Evolutionary conservation across 1,284 basidiomycete genomes (phyloP).

Genomic region (Austroboletus novae-zelandiae): DNA sequence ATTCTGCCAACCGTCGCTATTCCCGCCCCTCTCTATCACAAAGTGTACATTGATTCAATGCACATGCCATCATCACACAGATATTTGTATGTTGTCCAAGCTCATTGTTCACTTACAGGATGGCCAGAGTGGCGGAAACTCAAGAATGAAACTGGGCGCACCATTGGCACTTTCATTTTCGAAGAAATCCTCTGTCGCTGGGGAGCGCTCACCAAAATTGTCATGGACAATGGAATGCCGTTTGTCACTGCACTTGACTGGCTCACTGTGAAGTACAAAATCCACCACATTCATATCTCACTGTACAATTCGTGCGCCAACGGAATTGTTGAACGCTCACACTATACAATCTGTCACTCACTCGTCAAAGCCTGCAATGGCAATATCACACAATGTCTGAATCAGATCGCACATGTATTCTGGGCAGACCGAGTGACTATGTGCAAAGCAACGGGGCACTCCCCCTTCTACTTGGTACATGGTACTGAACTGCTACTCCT

Average conservation of each 20-base stretch:
- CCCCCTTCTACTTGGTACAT: constrained; percentile 24
- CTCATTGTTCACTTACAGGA: background rate
- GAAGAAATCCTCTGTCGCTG: constrained; percentile 2
- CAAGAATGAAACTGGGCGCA: constrained; percentile 9
- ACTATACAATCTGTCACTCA: too few relatives aligned
- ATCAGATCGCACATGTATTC: background rate
- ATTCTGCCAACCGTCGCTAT: constrained; percentile 10
- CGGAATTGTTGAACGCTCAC: too few relatives aligned
- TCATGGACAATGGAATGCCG: background rate
- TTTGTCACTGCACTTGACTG: too few relatives aligned
- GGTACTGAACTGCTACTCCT: constrained; percentile 31
- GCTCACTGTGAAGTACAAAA: too few relatives aligned
- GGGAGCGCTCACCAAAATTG: constrained; percentile 8
- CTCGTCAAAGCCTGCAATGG: background rate
- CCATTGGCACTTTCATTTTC: background rate
- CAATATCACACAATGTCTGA: constrained; percentile 6
- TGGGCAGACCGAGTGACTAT: constrained; percentile 2
- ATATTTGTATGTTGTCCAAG: background rate
- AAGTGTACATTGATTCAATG: background rate
- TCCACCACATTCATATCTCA: too few relatives aligned
- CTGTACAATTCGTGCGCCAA: too few relatives aligned
- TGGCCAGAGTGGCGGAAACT: constrained; percentile 5
- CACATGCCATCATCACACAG: background rate
- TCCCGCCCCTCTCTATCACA: constrained; percentile 13
- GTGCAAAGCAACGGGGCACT: background rate